phyloP scores from a whole-genome alignment of 2,329 filamentous ascomycete genomes.

The Gaeumannomyces tritici region DNA sequence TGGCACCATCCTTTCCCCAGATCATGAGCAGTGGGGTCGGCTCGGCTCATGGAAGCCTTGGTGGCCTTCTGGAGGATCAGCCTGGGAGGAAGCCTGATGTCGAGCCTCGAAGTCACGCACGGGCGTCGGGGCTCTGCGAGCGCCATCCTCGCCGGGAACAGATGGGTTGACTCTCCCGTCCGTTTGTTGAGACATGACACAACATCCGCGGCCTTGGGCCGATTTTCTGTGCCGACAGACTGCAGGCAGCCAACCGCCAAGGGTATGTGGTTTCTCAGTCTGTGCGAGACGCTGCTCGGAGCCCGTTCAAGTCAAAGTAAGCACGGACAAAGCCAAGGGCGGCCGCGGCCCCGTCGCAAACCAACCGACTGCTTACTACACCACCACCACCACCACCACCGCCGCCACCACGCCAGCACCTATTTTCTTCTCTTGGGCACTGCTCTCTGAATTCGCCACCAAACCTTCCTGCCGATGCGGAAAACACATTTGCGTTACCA shows the following conservation, averaged over 20 bases:
- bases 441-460: neutral
- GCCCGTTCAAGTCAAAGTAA: neutral
- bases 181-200: neutral
- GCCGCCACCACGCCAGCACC: no score
- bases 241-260: neutral
- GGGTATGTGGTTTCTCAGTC: neutral
- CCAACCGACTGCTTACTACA: neutral
- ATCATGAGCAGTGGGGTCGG: neutral
- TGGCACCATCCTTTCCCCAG: neutral
- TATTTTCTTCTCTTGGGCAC: neutral
- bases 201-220: neutral
- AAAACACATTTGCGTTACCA: neutral
- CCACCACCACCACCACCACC: no score
- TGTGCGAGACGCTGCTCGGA: neutral
- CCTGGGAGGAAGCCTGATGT: neutral
- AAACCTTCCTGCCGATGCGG: neutral
- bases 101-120: neutral
- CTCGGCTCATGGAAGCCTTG: neutral
- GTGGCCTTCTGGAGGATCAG: neutral
- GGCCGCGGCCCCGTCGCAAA: neutral
- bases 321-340: neutral
- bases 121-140: neutral
- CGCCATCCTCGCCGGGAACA: neutral
- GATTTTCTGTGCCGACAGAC: neutral
- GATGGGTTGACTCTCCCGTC: neutral